These are phyloP conservation scores for Terfezia claveryi DNA, from an alignment of 495 filamentous ascomycete genomes.

Conservation along the genomic window DNA sequence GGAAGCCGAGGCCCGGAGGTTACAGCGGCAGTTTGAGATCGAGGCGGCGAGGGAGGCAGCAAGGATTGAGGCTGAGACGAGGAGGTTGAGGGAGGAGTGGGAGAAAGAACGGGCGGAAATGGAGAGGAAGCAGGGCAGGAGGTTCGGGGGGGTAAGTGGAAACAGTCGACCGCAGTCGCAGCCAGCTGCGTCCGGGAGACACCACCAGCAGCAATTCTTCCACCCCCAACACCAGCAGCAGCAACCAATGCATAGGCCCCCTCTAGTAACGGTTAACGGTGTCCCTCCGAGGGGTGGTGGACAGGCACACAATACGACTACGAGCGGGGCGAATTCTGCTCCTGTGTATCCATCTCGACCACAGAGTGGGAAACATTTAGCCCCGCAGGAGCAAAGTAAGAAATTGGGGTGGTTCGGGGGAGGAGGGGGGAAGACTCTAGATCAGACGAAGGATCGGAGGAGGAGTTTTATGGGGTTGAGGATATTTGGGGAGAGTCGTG, in stretches of 20 bases:
- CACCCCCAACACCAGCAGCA: background rate
- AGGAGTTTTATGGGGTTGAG: slow-evolving; percentile 16
- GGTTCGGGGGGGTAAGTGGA: no score
- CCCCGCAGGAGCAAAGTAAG: background rate
- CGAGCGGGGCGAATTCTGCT: no score
- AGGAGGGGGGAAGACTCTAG: background rate
- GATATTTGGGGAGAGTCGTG: slow-evolving; percentile 10
- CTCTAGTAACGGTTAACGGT: no score
- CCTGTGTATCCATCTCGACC: no score
- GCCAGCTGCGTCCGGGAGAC: background rate
- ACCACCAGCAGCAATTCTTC: background rate
- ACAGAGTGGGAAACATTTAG: no score
- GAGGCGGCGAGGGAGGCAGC: background rate
- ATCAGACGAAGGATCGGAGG: slow-evolving; percentile 8
- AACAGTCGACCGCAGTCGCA: no score
- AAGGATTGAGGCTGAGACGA: background rate
- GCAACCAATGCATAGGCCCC: background rate
- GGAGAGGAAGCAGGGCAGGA: no score
- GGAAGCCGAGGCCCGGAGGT: slow-evolving; percentile 62
- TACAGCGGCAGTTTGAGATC: slow-evolving; percentile 40
- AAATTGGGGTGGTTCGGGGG: background rate
- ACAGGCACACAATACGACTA: no score
- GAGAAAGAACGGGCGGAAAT: no score
- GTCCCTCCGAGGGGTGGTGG: no score
- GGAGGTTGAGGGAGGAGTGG: background rate